Percentiles rank a stretch among this genome's conserved stretches.
phyloP scores from a whole-genome alignment of 352 stramenopile genomes.

The Pythium periplocum region DNA sequence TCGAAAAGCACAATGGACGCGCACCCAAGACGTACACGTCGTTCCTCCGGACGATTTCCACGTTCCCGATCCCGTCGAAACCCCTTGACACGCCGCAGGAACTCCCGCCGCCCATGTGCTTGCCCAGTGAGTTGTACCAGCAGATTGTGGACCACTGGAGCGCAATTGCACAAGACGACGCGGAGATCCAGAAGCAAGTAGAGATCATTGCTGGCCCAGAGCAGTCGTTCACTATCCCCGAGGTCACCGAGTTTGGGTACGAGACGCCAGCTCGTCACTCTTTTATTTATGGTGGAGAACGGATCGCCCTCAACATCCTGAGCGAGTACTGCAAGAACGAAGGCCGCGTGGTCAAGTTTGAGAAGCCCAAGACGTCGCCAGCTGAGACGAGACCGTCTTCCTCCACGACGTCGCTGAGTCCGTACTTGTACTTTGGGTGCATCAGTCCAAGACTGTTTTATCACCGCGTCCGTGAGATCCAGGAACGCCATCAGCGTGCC shows the following conservation, averaged over 20 bases:
- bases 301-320: constrained; percentile 62
- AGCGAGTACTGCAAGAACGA: constrained; percentile 69
- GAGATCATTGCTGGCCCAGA: constrained; percentile 46
- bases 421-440: constrained; percentile 94
- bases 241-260: constrained; percentile 64
- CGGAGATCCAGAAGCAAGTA: constrained; percentile 27
- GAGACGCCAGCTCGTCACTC: constrained; percentile 42
- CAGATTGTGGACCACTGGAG: constrained; percentile 53
- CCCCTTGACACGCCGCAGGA: constrained; percentile 45
- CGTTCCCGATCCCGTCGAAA: constrained; percentile 41
- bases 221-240: constrained; percentile 56
- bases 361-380: constrained; percentile 96
- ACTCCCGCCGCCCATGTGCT: constrained; percentile 26
- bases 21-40: constrained; percentile 76
- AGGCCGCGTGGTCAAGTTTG: constrained; percentile 90
- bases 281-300: constrained; percentile 71
- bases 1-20: constrained; percentile 42
- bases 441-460: constrained; percentile 90
- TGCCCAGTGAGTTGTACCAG: constrained; percentile 55
- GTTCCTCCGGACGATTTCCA: constrained; percentile 50
- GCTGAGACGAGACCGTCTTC: constrained; percentile 81
- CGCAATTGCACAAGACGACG: constrained; percentile 16
- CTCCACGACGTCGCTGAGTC: constrained; percentile 94
- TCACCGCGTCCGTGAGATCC: constrained; percentile 80
- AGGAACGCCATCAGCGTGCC: constrained; percentile 56